Conservation (phyloP, 257 asterid species). For the Nicotiana knightiana region DNA sequence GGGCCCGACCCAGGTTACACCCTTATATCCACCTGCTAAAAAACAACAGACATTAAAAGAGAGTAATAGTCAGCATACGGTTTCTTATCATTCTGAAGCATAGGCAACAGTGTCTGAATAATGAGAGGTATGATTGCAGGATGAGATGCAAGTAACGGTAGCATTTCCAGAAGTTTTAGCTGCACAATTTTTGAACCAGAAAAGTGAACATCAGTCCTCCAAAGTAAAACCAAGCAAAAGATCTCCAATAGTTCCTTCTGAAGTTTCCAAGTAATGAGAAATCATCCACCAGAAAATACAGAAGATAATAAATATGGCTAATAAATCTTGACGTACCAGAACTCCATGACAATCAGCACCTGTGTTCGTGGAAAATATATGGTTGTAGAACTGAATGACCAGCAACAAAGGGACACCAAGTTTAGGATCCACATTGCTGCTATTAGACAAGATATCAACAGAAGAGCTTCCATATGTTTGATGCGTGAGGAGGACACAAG, state of each 20-base stretch:
- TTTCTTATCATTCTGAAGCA: conserved; percentile 77
- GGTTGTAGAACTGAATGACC: conserved; percentile 59
- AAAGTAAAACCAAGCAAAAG: conserved; percentile 7
- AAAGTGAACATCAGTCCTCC: neutral
- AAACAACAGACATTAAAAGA: conserved; percentile 6
- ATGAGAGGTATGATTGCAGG: conserved; percentile 81
- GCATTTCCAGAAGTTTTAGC: conserved; percentile 79
- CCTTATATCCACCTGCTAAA: neutral
- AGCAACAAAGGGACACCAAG: conserved; percentile 74
- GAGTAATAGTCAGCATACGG: conserved; percentile 47
- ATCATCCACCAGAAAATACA: neutral
- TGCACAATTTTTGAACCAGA: conserved; percentile 29
- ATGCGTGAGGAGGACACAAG: conserved; percentile 68
- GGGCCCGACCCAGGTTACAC: no score
- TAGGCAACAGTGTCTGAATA: conserved; percentile 83
- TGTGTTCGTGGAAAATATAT: conserved; percentile 47
- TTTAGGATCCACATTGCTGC: conserved; percentile 56
- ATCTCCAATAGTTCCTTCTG: neutral
- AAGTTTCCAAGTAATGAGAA: neutral
- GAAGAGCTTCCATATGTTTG: conserved; percentile 41
- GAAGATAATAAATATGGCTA: neutral
- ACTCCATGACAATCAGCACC: conserved; percentile 38
- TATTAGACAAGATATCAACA: conserved; percentile 54
- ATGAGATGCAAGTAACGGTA: conserved; percentile 84
- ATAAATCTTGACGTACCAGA: conserved; percentile 39